A percentile compares a stretch with the other conserved stretches of the same genome.
These are phyloP conservation scores for Ceratobasidium sp. DNA, from an alignment of 1,284 basidiomycete genomes.

Conservation along the genomic window DNA sequence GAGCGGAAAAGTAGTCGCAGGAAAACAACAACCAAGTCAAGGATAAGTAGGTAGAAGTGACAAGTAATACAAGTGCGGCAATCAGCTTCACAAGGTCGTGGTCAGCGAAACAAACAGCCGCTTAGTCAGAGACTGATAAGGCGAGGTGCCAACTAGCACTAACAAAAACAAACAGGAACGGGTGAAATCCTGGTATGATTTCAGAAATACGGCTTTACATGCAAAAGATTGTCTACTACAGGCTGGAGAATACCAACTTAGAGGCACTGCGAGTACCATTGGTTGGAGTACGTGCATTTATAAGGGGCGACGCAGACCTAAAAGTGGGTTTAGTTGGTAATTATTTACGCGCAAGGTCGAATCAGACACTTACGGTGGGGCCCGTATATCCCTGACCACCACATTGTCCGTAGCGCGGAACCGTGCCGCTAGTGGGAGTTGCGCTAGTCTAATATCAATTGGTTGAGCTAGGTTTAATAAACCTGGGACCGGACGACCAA, in stretches of 20 bases:
- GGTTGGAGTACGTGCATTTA: conserved; percentile 33
- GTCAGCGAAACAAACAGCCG: no score
- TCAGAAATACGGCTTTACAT: neutral
- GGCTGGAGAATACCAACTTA: neutral
- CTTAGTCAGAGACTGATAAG: no score
- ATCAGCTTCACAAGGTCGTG: no score
- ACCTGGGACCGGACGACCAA: neutral
- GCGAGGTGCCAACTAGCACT: no score
- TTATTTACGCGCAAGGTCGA: neutral
- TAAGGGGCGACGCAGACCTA: conserved; percentile 40
- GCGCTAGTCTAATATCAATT: neutral
- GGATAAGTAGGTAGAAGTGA: no score
- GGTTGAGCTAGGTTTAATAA: neutral
- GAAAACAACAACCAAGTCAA: no score
- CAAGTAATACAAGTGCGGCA: no score
- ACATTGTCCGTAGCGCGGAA: conserved; percentile 35
- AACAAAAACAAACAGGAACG: no score
- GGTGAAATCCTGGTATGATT: neutral
- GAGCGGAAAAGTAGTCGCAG: no score
- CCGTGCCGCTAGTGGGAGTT: conserved; percentile 1
- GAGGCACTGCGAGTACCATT: conserved; percentile 44
- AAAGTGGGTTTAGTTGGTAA: neutral
- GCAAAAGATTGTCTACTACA: neutral
- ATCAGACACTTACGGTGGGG: neutral
- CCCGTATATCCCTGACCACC: conserved; percentile 19